phyloP scores from a whole-genome alignment of 805 yeast species.

The Yamadazyma ubonensis region DNA sequence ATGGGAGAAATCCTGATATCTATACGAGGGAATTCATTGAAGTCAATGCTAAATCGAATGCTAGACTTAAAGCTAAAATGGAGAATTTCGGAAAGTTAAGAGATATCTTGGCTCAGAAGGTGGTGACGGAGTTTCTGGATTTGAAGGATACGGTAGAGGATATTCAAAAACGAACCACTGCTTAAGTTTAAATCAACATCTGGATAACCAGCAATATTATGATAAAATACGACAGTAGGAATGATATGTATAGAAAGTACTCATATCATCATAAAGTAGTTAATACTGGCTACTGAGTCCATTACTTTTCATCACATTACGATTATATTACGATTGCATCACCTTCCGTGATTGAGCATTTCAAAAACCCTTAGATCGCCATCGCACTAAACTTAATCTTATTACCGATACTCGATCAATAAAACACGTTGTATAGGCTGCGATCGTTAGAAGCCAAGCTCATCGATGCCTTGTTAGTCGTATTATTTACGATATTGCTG shows the following conservation, averaged over 20 bases:
- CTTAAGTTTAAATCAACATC: not conserved
- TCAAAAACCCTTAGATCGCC: no score
- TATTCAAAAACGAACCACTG: slow-evolving; percentile 41
- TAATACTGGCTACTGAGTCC: no score
- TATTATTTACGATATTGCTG: not conserved
- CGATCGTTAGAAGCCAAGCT: not conserved
- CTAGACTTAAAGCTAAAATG: slow-evolving; percentile 82
- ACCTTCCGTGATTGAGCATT: no score
- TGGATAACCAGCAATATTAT: not conserved
- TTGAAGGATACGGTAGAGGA: slow-evolving; percentile 56
- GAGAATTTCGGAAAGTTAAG: slow-evolving; percentile 62
- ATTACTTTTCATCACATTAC: no score
- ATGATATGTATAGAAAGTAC: no score
- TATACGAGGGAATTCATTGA: slow-evolving; percentile 96
- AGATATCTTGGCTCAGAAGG: slow-evolving; percentile 64
- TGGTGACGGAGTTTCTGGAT: slow-evolving; percentile 78
- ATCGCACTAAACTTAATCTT: not conserved
- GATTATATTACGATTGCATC: no score
- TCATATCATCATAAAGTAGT: no score
- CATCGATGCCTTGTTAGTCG: not conserved
- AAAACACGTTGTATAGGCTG: not conserved
- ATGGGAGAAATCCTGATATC: slow-evolving; percentile 95
- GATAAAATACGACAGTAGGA: no score
- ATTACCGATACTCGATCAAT: not conserved
- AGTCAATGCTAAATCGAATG: slow-evolving; percentile 86